These are phyloP conservation scores for Penicillium tannophilum DNA, from an alignment of 495 filamentous ascomycete species.

Conservation along the genomic window DNA sequence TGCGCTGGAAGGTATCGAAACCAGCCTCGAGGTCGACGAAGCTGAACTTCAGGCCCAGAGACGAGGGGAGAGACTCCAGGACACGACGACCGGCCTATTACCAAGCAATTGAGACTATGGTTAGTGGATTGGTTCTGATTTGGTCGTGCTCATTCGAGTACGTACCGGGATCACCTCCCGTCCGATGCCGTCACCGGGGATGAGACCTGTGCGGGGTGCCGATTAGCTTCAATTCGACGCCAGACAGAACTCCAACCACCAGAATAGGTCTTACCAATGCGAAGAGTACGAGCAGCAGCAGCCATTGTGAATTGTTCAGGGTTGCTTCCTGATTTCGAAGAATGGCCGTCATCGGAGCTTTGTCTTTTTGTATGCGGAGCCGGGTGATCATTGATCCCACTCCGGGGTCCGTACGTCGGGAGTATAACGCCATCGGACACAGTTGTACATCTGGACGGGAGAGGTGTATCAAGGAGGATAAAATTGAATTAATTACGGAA, in stretches of 20 bases:
- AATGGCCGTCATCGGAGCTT: constrained; percentile 40
- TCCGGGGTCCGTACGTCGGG: constrained; percentile 23
- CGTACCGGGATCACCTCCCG: constrained; percentile 90
- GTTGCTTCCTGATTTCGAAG: constrained; percentile 25
- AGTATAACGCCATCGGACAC: constrained; percentile 19
- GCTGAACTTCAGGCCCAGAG: constrained; percentile 85
- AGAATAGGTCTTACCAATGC: constrained; percentile 51
- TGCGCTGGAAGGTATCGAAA: constrained; percentile 88
- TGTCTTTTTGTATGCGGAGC: constrained; percentile 27
- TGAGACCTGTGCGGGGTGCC: constrained; percentile 67
- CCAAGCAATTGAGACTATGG: constrained; percentile 17
- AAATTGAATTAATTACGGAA: too few relatives aligned
- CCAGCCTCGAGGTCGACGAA: constrained; percentile 92
- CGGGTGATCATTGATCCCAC: constrained; percentile 29
- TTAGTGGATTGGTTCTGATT: constrained; percentile 15
- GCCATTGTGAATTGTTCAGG: constrained; percentile 40
- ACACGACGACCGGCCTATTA: constrained; percentile 76
- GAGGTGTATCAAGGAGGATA: too few relatives aligned
- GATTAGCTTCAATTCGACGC: constrained; percentile 25
- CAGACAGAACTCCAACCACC: neutral
- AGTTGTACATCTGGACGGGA: too few relatives aligned
- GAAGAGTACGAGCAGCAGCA: constrained; percentile 57
- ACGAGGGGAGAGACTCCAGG: constrained; percentile 84
- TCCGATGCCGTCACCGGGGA: constrained; percentile 97
- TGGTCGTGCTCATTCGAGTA: constrained; percentile 10